These are phyloP conservation scores for Heterococcus sp. DNA, from an alignment of 108 stramenopile genomes.

Conservation along the genomic window DNA sequence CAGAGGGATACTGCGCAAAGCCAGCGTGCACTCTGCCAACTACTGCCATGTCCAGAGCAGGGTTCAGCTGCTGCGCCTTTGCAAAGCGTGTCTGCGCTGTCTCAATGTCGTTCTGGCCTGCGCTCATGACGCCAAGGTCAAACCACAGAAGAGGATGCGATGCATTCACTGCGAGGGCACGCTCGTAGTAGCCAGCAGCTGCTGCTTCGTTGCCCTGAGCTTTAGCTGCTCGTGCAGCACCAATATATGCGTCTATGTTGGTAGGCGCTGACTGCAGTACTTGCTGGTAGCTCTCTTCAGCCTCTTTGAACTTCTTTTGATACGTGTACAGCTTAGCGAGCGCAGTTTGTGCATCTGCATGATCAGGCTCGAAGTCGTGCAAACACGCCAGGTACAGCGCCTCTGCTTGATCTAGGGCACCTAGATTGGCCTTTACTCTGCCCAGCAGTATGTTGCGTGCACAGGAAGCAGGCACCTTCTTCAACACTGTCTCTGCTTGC, in stretches of 20 bases:
- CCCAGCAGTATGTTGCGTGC: constrained; percentile 4
- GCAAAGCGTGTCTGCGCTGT: background rate
- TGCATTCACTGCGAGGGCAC: constrained; percentile 12
- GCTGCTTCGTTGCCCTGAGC: constrained; percentile 15
- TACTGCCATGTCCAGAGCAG: background rate
- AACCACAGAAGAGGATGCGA: constrained; percentile 11
- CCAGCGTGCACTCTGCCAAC: background rate
- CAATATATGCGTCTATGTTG: constrained; percentile 32
- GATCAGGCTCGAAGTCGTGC: constrained; percentile 4
- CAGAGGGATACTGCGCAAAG: background rate
- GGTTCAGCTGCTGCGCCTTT: background rate
- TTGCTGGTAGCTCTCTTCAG: background rate
- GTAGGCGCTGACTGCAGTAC: constrained; percentile 1
- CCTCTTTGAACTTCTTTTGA: constrained; percentile 3
- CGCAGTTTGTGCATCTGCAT: constrained; percentile 22
- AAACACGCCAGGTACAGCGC: constrained; percentile 2
- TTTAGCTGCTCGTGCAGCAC: constrained; percentile 15
- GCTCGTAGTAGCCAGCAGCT: constrained; percentile 26
- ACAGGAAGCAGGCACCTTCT: background rate
- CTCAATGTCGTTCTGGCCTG: constrained; percentile 6
- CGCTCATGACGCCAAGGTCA: constrained; percentile 16
- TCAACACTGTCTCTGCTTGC: background rate
- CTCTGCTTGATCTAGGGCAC: constrained; percentile 26
- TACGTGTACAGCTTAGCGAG: constrained; percentile 24
- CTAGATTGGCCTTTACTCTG: constrained; percentile 14